Conservation (phyloP, 2,329 filamentous ascomycete species). For the Ophiostoma ips region DNA sequence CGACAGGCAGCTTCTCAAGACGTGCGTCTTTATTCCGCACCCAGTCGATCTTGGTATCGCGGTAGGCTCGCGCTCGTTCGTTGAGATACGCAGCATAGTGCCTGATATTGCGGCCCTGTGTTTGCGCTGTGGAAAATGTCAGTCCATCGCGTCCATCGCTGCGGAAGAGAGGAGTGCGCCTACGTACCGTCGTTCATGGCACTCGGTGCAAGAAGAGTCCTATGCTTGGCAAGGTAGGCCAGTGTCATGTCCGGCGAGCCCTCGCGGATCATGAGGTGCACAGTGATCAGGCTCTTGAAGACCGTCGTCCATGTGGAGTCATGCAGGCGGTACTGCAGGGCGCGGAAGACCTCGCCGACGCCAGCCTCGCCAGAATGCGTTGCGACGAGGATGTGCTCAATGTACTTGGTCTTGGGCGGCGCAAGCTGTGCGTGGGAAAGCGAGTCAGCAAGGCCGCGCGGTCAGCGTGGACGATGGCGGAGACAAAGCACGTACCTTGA, state of each 20-base stretch:
- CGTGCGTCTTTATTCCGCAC: slow-evolving; percentile 70
- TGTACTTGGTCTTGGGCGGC: slow-evolving; percentile 96
- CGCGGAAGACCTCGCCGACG: slow-evolving; percentile 89
- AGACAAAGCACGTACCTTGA: slow-evolving; percentile 77
- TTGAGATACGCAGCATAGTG: slow-evolving; percentile 80
- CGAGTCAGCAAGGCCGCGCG: background rate
- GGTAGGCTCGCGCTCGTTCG: slow-evolving; percentile 68
- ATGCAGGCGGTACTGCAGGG: slow-evolving; percentile 72
- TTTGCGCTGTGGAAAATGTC: slow-evolving; percentile 58
- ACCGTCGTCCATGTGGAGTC: slow-evolving; percentile 99
- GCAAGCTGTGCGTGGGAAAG: slow-evolving; percentile 48
- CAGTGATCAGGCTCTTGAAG: slow-evolving; percentile 91
- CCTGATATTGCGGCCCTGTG: slow-evolving; percentile 86
- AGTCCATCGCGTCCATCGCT: background rate
- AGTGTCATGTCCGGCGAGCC: slow-evolving; percentile 81
- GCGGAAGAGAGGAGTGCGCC: background rate
- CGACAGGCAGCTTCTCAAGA: slow-evolving; percentile 72
- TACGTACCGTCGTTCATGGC: slow-evolving; percentile 77
- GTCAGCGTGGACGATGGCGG: too few relatives aligned
- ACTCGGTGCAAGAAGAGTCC: slow-evolving; percentile 73
- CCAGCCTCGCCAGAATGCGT: slow-evolving; percentile 91
- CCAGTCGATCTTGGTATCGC: slow-evolving; percentile 78
- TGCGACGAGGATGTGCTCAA: slow-evolving; percentile 92
- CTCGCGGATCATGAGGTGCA: slow-evolving; percentile 95
- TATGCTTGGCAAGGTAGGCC: slow-evolving; percentile 67